Evolutionary conservation across 1,139 yeast genomes (phyloP), one percentile per base, ranked within the genome.

Genomic region (Blastobotrys illinoisensis): DNA sequence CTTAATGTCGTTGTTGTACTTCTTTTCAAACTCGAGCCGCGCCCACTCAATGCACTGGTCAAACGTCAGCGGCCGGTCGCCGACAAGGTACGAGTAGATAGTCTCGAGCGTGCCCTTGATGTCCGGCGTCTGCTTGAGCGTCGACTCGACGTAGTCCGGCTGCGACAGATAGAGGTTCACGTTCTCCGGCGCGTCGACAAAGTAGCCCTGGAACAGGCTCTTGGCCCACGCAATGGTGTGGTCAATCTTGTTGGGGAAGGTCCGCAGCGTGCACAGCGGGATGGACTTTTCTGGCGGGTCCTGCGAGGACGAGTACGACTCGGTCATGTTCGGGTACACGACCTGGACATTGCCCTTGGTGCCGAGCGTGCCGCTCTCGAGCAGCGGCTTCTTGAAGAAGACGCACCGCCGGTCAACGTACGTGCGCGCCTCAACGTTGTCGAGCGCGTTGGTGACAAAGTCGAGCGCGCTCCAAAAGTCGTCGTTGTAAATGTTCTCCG

Each of bases 191-290:
- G 91, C 81, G 59, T 93, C 97, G 46, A 83, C 79, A 71, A 93
- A 93, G 69, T 83, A 88, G n/a, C 95, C 97, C 76, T 88, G 95
- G 79, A 93, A 93, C 66, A 90, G 78, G 20, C 91, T 85, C 75
- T 95, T 93, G 21, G 98, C 96, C 99, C 99, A 93, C 13, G 99
- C 98, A 74, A 93, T 93, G 0, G 99, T 95, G 69, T 93, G 99
- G 69, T 93, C 99, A 66, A 93, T 93, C 73, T 91, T 93, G 72
- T 90, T 89, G 56, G 99, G 99, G 84, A 93, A 93, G 6, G 96
- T 88, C 73, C 98, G 84, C 68, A 93, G 79, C 7, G 99, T 93
- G 79, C 99, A 93, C 67, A 93, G 79, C 43, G 99, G 99, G 67
- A 93, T 91, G 3, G 96, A 84, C 74, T 90, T 90, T 75, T 93